Evolutionary conservation across 148 eudicot genomes (phyloP), one percentile per base, ranked within the genome.

Genomic region (Selenicereus undatus): DNA sequence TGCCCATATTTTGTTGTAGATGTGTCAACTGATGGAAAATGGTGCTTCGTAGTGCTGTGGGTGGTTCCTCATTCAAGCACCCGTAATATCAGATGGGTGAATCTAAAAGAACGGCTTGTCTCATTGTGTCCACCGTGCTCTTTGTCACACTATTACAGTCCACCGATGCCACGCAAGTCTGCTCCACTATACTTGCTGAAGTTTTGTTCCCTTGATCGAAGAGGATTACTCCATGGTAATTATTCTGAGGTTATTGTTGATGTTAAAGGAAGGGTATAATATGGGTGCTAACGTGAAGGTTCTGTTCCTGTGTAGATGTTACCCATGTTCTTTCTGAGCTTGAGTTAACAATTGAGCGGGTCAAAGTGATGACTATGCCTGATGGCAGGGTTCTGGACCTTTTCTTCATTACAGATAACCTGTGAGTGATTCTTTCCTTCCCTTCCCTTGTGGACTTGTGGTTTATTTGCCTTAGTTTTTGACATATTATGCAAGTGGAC

Each of bases 331-430:
- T 93, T 51, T 89, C 88, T 81, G 96, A 89, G 84, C 96, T 93
- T 26, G 98, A 90, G 86, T 86, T 90, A 56, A 82, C 89, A 0
- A 90, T 92, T 82, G 92, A 93, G 85, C 86, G 88, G 85, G 96
- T 93, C 42, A 93, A 93, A 86, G 95, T 93, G 80, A 93, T 89
- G 30, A 92, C 98, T 22, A 91, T 88, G 22, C 98, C 96, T 42
- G 98, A 93, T 87, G 98, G 87, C 58, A 87, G 88, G 52, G 95
- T 89, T 77, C 81, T 90, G 79, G 95, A 92, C 81, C 89, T 93
- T 79, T 91, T 93, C 89, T 93, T 93, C 78, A 87, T 93, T 58
- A 90, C 89, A 64, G 96, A 93, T 82, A 89, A 89, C 86, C 78
- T 90, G 98, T 90, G 82, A 92, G 98, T 83, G 24, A 39, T 77